These are phyloP conservation scores for Mallotus nudiflorus DNA, from an alignment of 345 rosid species.

Conservation along the genomic window DNA sequence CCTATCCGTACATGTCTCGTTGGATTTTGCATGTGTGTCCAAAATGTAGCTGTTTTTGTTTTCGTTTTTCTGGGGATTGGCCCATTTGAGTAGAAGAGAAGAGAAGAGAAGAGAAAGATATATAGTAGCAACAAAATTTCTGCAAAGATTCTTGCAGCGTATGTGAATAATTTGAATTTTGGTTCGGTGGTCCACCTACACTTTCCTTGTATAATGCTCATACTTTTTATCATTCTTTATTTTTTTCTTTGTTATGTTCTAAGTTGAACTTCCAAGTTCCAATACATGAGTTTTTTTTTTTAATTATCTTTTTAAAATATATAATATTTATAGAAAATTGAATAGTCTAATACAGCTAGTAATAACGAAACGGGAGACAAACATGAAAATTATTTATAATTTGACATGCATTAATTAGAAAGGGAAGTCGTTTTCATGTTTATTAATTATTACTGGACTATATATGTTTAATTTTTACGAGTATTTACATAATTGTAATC, in stretches of 20 bases:
- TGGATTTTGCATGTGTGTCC: slow-evolving; percentile 21
- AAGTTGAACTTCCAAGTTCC: background rate
- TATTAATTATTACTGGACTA: background rate
- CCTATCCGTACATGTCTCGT: background rate
- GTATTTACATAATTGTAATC: too few relatives aligned
- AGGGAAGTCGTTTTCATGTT: background rate
- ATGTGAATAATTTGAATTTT: slow-evolving; percentile 7
- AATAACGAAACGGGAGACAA: too few relatives aligned
- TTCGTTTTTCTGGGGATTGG: background rate
- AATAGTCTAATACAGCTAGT: too few relatives aligned
- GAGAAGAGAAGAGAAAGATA: slow-evolving; percentile 20
- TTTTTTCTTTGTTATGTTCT: background rate
- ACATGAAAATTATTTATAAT: too few relatives aligned
- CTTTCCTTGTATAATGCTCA: slow-evolving; percentile 18
- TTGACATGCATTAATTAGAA: background rate
- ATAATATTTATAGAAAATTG: too few relatives aligned
- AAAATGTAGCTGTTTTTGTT: slow-evolving; percentile 9
- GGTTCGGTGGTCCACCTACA: slow-evolving; percentile 36
- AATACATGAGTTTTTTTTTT: too few relatives aligned
- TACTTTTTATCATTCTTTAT: background rate
- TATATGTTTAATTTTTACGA: background rate
- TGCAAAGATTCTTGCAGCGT: slow-evolving; percentile 49
- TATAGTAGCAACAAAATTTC: slow-evolving; percentile 12
- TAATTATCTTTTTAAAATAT: too few relatives aligned
- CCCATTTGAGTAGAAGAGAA: slow-evolving; percentile 24